These are phyloP conservation scores for Elongisporangium prolatum DNA, from an alignment of 352 stramenopile genomes.

Conservation along the genomic window DNA sequence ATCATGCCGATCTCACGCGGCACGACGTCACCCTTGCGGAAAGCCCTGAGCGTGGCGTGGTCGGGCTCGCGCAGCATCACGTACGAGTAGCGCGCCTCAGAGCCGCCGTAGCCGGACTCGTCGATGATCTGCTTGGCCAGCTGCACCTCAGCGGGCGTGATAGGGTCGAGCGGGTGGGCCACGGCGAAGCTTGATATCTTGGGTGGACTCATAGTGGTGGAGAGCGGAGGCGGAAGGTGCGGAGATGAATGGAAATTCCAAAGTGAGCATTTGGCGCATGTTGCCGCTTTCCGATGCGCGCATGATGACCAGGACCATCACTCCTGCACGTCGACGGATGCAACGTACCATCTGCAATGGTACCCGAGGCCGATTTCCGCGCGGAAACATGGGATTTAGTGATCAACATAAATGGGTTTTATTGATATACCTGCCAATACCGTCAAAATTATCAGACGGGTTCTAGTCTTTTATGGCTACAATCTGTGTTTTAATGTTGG, in stretches of 20 bases:
- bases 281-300: not conserved
- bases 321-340: not conserved
- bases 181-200: slow-evolving; percentile 12
- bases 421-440: not conserved
- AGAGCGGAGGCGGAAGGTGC: not conserved
- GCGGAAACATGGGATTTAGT: not conserved
- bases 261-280: slow-evolving; percentile 8
- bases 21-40: slow-evolving; percentile 23
- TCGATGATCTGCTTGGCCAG: slow-evolving; percentile 39
- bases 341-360: not conserved
- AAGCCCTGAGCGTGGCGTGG: slow-evolving; percentile 33
- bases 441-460: not conserved
- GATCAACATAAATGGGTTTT: not conserved
- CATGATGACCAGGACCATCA: not conserved
- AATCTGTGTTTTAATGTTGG: not conserved
- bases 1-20: slow-evolving; percentile 37
- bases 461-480: not conserved
- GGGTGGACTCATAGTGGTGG: slow-evolving; percentile 12
- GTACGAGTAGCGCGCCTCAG: slow-evolving; percentile 38
- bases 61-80: slow-evolving; percentile 50
- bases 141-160: slow-evolving; percentile 36
- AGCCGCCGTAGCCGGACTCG: slow-evolving; percentile 25
- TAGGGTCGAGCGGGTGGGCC: slow-evolving; percentile 37
- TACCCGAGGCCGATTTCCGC: not conserved
- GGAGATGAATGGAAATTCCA: slow-evolving; percentile 4